phyloP scores from a whole-genome alignment of 352 stramenopile species.

The Phytopythium litorale region DNA sequence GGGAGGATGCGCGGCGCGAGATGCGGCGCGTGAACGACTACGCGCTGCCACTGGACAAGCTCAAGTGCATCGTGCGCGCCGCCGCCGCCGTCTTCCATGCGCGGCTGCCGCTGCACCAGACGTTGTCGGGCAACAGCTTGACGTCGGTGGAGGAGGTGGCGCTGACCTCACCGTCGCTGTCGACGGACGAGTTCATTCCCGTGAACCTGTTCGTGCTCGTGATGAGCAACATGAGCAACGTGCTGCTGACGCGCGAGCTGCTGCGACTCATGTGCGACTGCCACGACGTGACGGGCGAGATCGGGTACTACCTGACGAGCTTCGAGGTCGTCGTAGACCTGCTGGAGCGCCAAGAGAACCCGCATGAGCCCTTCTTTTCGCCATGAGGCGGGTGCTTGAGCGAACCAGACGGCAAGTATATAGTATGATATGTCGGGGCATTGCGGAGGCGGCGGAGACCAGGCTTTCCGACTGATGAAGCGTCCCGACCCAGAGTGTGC shows the following conservation, averaged over 20 bases:
- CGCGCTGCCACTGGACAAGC: constrained; percentile 60
- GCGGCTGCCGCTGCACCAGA: constrained; percentile 11
- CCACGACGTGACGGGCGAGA: constrained; percentile 56
- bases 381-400: too few species aligned
- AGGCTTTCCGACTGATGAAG: too few species aligned
- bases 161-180: constrained; percentile 28
- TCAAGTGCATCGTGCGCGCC: constrained; percentile 64
- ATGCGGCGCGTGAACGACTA: constrained; percentile 52
- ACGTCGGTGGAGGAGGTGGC: constrained; percentile 32
- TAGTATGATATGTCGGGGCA: too few species aligned
- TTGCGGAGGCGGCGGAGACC: too few species aligned
- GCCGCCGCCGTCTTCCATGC: constrained; percentile 48
- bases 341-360: constrained; percentile 39
- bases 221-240: constrained; percentile 39
- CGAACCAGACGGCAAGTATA: too few species aligned
- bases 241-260: constrained; percentile 52
- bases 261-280: constrained; percentile 51
- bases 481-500: too few species aligned
- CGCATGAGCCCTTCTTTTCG: constrained; percentile 17
- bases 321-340: constrained; percentile 64
- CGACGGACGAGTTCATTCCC: constrained; percentile 64
- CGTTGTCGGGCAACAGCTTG: constrained; percentile 21
- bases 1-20: constrained; percentile 52
- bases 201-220: constrained; percentile 58
- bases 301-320: constrained; percentile 71